Evolutionary conservation across 2,329 filamentous ascomycete species (phyloP), one percentile per base, ranked within the genome.

Genomic region (Cercospora janseana): DNA sequence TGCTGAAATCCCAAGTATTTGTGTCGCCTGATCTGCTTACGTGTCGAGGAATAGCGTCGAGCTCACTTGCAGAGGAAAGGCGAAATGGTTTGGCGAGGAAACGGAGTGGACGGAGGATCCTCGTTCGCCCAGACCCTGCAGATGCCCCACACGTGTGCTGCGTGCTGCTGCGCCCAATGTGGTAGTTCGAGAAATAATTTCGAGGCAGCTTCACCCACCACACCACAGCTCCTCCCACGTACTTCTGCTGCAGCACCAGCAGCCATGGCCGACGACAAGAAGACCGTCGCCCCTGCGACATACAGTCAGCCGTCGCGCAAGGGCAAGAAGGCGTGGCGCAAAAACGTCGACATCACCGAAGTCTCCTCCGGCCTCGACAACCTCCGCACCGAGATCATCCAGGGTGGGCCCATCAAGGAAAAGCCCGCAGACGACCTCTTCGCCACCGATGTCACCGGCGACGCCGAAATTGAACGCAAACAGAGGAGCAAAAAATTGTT

Each of bases 281-380:
- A 40, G 16, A 50, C 49, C 9, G 72, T 77, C 27, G 86, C 88
- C 13, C 91, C 90, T 8, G 82, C 85, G 56, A 88, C 94, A 60
- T 83, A 86, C 72, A 90, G 82, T 57, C 93, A 98, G 70, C 82
- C 90, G 20, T 97, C 92, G 4, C 81, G 93, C 67, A 98, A 98
- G 70, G 93, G 94, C 63, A 97, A 97, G 74, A 97, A 95, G 75
- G 92, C 93, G 24, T 98, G 93, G 93, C 82, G 93, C 66, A 98
- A 97, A 71, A 95, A 98, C 73, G 89, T 98, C 70, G 89, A 98
- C 72, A 81, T 97, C 55, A 86, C 88, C 21, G 85, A 95, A 56
- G 81, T 98, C 20, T 80, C 92, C 63, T 75, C 86, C 46, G 93
- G 93, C 54, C 80, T 98, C 26, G 85, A 90, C 56, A 79, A 87